Base-by-base conservation (phyloP, 1,284 basidiomycete species). In the Ganoderma meredithae region DNA sequence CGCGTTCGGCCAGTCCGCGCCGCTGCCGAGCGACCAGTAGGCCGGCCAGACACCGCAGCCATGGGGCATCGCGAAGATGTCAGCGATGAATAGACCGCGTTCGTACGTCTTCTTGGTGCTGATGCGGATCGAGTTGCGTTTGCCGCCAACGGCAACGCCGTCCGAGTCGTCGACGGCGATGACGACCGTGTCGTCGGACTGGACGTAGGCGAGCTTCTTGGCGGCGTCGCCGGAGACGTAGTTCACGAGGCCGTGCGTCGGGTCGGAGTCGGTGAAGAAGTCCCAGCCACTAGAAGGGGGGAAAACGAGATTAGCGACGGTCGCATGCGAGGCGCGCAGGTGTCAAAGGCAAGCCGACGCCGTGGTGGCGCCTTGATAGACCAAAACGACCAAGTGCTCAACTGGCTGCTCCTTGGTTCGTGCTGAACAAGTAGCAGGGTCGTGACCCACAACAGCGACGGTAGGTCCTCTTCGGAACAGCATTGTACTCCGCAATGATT, bases 41-140 rank as follows among this genome's bases (percentile, higher is more conserved):
- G 94, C 94, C 62, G 94, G 94, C 94, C 94, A 96, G 53, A 90
- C 86, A 56, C 87, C 87, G 78, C 93, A 95, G 0, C 94, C 94
- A 74, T 88, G 86, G 1, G 95, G 93, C 89, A 94, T 94, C 19
- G 86, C 79, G 63, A 79, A 81, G 70, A 95, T 85, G 77, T 96
- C 94, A n/a, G 92, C 84, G 69, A 96, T 87, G 79, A 95, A 91
- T 31, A 96, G 82, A 1, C 94, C 94, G 25, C 85, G 82, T 40
- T 82, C 86, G 78, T 90, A 95, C 10, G 81, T 81, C 72, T 90
- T 88, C 75, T 89, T 88, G 52, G 89, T 86, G 41, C 83, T 84
- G 73, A 96, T 91, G 64, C 94, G 90, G 25, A 96, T 86, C 87
- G 91, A 92, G 70, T 91, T 85, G 66, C 92, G 87, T 27, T 85